Percentiles rank a stretch among this genome's conserved stretches.
phyloP scores from a whole-genome alignment of 2,329 filamentous ascomycete genomes.

The Magnaporthiopsis rhizophila region DNA sequence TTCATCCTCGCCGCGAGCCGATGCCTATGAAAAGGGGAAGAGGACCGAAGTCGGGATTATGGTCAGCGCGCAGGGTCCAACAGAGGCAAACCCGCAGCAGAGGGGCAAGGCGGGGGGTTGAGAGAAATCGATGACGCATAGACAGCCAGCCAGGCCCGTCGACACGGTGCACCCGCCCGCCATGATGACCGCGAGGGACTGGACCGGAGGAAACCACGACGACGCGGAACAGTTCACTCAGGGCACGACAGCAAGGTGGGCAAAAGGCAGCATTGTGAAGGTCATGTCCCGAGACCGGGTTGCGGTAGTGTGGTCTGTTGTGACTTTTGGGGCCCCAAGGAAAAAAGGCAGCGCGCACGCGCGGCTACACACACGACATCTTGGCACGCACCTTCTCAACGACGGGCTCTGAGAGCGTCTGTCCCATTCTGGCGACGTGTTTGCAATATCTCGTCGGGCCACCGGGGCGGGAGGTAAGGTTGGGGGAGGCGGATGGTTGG shows the following conservation, averaged over 20 bases:
- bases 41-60: background rate
- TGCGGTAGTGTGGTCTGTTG: background rate
- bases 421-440: slow-evolving; percentile 65
- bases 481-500: background rate
- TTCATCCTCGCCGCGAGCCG: slow-evolving; percentile 85
- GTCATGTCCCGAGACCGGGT: background rate
- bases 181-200: background rate
- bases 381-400: slow-evolving; percentile 81
- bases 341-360: background rate
- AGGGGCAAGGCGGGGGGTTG: background rate
- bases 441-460: background rate
- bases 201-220: background rate
- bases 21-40: slow-evolving; percentile 52
- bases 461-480: background rate
- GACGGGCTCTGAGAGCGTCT: slow-evolving; percentile 97
- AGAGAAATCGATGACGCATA: background rate
- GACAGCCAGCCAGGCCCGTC: too few relatives aligned
- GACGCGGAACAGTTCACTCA: background rate
- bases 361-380: slow-evolving; percentile 4
- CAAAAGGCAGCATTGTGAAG: background rate
- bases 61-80: background rate
- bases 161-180: background rate
- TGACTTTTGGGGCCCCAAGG: background rate
- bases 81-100: background rate
- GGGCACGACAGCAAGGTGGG: too few relatives aligned